Evolutionary conservation across 345 rosid species (phyloP), one percentile per base, ranked within the genome.

Genomic region (Salix dunnii): DNA sequence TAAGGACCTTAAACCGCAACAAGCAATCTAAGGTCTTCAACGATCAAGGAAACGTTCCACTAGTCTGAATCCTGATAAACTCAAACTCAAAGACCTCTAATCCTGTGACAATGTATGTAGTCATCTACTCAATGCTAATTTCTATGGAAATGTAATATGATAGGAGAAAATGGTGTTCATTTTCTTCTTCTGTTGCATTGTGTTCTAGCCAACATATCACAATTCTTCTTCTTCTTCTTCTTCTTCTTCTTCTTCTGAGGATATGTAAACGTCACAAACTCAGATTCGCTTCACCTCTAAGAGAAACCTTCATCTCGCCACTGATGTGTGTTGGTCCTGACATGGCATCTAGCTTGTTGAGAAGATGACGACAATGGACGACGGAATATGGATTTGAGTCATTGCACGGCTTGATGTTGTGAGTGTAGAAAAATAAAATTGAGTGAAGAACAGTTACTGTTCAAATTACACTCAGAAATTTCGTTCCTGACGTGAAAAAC

Each of bases 251-350:
- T n/a, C 36, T 58, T n/a, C 28, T 9, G 62, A n/a, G 63, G 25
- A n/a, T 23, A 23, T 1, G 14, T 0, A 55, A 1, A 25, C 11
- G 12, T n/a, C 9, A 2, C 61, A 21, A 28, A 49, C 71, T 69
- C 35, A 49, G 28, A 31, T 67, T 43, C 76, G 79, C 83, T 83
- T 79, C 77, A 73, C 48, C 80, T 81, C 82, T 68, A 79, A 80
- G 28, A 58, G 27, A 58, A 58, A 38, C 67, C 76, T 51, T 69
- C 71, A 43, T 73, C 76, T 67, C 36, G 81, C 77, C 36, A 31
- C 67, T 66, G 67, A 76, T 73, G 6, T 18, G 17, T 77, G 82
- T 60, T 77, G 79, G 79, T 74, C 31, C 23, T 23, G 80, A 25
- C 80, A 27, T 58, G 20, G 12, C 62, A 58, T 1, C 23, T 58